Percentiles rank a stretch among this genome's conserved stretches.
Evolutionary conservation across 768 basidiomycete genomes (phyloP).

Genomic region (Serpula lacrymans): DNA sequence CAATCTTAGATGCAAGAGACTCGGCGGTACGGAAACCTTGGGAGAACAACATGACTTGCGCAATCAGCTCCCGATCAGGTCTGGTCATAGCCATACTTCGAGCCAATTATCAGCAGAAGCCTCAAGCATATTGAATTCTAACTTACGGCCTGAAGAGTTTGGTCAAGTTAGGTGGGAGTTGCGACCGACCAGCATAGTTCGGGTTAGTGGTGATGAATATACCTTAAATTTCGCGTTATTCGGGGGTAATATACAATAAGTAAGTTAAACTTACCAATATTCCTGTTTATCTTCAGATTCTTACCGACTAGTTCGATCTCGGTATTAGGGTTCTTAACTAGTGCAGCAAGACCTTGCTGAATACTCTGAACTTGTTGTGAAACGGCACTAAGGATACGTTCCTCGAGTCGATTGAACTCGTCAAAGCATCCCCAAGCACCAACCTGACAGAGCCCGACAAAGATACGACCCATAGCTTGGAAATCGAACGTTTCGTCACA

Average conservation of each 20-base stretch:
- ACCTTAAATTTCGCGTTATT: conserved; percentile 39
- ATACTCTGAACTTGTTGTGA: conserved; percentile 99
- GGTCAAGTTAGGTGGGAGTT: conserved; percentile 81
- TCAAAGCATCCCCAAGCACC: conserved; percentile 99
- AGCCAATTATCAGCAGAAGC: conserved; percentile 10
- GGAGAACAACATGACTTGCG: conserved; percentile 99
- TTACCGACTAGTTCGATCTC: conserved; percentile 98
- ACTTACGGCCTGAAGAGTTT: conserved; percentile 91
- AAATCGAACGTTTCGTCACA: conserved; percentile 99
- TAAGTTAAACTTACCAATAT: conserved; percentile 63
- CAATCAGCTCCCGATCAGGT: conserved; percentile 96
- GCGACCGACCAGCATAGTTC: conserved; percentile 96
- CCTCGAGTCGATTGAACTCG: conserved; percentile 97
- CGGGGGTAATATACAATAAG: not conserved
- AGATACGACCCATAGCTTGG: conserved; percentile 99
- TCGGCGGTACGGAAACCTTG: conserved; percentile 99
- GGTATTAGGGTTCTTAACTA: conserved; percentile 78
- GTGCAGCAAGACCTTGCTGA: conserved; percentile 86
- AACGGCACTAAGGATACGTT: conserved; percentile 95
- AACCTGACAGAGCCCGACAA: conserved; percentile 97
- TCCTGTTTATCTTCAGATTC: conserved; percentile 86
- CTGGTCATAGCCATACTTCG: conserved; percentile 97
- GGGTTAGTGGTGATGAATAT: conserved; percentile 99
- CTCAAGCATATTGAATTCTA: not conserved
- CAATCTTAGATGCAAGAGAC: conserved; percentile 95